Evolutionary conservation across 306 rosid species (phyloP).

Genomic region (Pueraria montana): DNA sequence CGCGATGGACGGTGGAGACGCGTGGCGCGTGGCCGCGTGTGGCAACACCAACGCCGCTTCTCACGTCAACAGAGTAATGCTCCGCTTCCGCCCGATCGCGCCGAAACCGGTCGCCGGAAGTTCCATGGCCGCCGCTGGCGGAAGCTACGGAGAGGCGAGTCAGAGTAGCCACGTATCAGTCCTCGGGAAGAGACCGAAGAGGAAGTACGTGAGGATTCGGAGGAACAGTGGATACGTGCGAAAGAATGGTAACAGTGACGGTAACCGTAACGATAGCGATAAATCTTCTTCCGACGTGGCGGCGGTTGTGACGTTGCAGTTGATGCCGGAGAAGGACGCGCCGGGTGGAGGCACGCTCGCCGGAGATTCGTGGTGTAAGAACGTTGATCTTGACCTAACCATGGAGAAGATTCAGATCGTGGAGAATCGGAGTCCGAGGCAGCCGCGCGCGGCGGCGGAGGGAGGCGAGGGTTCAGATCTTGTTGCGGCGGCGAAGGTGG

Average conservation of each 20-base stretch:
- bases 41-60: background rate
- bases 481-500: slow-evolving; percentile 12
- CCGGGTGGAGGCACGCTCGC: background rate
- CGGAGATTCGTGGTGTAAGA: slow-evolving; percentile 54
- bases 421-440: slow-evolving; percentile 34
- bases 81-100: slow-evolving; percentile 81
- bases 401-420: slow-evolving; percentile 48
- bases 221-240: slow-evolving; percentile 49
- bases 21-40: slow-evolving; percentile 55
- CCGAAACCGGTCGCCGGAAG: slow-evolving; percentile 63
- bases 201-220: slow-evolving; percentile 73
- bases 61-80: slow-evolving; percentile 56
- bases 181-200: slow-evolving; percentile 57
- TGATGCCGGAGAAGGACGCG: slow-evolving; percentile 62
- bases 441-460: background rate
- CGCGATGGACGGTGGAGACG: slow-evolving; percentile 61
- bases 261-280: background rate
- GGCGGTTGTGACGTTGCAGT: slow-evolving; percentile 57
- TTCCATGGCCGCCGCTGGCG: slow-evolving; percentile 16
- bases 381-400: slow-evolving; percentile 56
- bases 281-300: slow-evolving; percentile 41
- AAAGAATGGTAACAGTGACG: slow-evolving; percentile 1
- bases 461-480: background rate
- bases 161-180: slow-evolving; percentile 24
- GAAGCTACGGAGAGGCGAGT: background rate